These are phyloP conservation scores for Globisporangium sylvaticum DNA, from an alignment of 352 stramenopile species.

Conservation along the genomic window DNA sequence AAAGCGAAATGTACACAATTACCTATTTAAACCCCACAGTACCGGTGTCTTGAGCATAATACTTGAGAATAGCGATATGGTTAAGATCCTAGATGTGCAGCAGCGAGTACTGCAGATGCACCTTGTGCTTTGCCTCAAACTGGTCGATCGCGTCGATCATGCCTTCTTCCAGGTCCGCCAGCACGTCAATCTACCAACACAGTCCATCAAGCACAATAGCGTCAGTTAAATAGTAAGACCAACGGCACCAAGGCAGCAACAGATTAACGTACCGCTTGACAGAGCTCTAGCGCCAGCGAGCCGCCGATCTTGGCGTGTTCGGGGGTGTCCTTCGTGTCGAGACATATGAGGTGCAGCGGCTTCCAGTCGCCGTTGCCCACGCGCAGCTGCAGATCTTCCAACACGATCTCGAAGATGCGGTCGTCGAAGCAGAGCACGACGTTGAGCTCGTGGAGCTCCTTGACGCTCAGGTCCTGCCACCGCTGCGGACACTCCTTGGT, in stretches of 20 bases:
- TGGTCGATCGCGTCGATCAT: constrained; percentile 52
- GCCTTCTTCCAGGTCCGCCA: constrained; percentile 39
- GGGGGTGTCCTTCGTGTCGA: constrained; percentile 87
- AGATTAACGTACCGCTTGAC: constrained; percentile 38
- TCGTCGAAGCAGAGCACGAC: constrained; percentile 90
- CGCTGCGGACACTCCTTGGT: constrained; percentile 83
- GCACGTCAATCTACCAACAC: constrained; percentile 41
- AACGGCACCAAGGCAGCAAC: background rate
- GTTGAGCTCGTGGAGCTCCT: constrained; percentile 72
- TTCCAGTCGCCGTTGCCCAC: constrained; percentile 46
- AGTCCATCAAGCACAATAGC: background rate
- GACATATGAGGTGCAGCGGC: constrained; percentile 78
- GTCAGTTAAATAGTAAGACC: background rate
- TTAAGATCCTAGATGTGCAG: constrained; percentile 39
- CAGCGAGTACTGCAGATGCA: constrained; percentile 65
- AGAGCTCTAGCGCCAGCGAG: constrained; percentile 73
- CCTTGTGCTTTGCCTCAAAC: constrained; percentile 55
- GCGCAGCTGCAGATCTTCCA: constrained; percentile 73
- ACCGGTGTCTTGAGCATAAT: background rate
- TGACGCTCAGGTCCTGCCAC: constrained; percentile 77
- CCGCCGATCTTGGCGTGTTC: constrained; percentile 83
- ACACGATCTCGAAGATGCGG: constrained; percentile 86
- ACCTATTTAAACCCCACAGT: background rate
- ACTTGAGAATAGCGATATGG: background rate
- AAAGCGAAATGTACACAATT: background rate